Evolutionary conservation across 2,329 filamentous ascomycete genomes (phyloP).

Genomic region (Penicillium sp.): DNA sequence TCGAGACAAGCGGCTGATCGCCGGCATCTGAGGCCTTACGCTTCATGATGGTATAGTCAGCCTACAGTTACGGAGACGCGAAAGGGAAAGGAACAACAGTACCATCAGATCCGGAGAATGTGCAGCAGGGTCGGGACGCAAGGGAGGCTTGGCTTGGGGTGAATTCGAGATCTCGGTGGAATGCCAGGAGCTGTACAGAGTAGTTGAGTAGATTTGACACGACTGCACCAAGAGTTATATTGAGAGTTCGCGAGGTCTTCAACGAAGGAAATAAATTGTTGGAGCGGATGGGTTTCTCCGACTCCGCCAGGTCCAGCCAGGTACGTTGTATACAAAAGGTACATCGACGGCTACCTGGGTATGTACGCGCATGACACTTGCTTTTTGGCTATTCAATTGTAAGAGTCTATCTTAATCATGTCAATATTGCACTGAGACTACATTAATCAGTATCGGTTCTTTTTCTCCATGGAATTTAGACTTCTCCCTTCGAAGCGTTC

Average conservation of each 20-base stretch:
- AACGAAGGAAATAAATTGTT: slow-evolving; percentile 18
- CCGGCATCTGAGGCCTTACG: slow-evolving; percentile 42
- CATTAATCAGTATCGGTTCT: too few species aligned
- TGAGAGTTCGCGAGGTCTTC: background rate
- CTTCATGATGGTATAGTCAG: slow-evolving; percentile 38
- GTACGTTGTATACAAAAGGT: background rate
- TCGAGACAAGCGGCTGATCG: slow-evolving; percentile 35
- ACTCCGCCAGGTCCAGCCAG: slow-evolving; percentile 14
- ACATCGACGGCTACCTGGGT: background rate
- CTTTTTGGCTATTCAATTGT: background rate
- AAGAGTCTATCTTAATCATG: too few species aligned
- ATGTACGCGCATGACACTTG: background rate
- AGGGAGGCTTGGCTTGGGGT: slow-evolving; percentile 17
- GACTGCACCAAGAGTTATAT: background rate
- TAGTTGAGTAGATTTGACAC: slow-evolving; percentile 2
- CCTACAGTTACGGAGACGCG: slow-evolving; percentile 13
- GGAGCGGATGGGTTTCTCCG: slow-evolving; percentile 33
- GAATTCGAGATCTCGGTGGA: slow-evolving; percentile 6
- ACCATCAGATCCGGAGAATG: slow-evolving; percentile 36
- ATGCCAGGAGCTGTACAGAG: background rate
- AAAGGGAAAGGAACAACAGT: slow-evolving; percentile 28
- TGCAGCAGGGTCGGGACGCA: slow-evolving; percentile 27
- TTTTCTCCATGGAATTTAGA: background rate
- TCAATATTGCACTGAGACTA: too few species aligned
- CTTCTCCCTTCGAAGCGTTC: background rate